A percentile compares a stretch with the other conserved stretches of the same genome.
phyloP scores from a whole-genome alignment of 306 rosid genomes.

The Pyrus communis region DNA sequence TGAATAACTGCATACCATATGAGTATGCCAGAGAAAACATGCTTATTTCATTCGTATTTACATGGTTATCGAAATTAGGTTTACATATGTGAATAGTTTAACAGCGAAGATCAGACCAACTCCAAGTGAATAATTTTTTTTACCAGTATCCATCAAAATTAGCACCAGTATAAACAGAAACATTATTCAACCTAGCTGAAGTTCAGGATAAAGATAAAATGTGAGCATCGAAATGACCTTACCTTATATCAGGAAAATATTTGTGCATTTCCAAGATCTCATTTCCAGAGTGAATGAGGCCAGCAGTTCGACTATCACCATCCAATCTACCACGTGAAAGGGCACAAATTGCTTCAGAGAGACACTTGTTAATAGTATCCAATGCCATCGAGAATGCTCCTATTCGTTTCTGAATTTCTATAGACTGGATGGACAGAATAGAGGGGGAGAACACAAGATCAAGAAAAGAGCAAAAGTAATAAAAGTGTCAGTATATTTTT shows the following conservation, averaged over 20 bases:
- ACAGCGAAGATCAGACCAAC: not conserved
- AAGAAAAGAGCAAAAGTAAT: not conserved
- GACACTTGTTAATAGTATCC: conserved; percentile 90
- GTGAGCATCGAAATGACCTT: conserved; percentile 42
- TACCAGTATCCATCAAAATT: not conserved
- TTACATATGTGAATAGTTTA: not conserved
- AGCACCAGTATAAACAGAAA: not conserved
- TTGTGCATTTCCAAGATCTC: conserved; percentile 74
- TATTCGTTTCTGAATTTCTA: conserved; percentile 90
- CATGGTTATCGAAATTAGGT: not conserved
- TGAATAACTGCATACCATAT: not conserved
- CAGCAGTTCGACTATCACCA: conserved; percentile 88
- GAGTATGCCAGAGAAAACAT: not conserved
- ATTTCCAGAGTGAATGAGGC: conserved; percentile 87
- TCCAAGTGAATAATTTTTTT: not conserved
- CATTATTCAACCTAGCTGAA: not conserved
- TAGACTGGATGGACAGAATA: conserved; percentile 43
- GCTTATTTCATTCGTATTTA: not conserved
- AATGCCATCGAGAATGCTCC: conserved; percentile 91
- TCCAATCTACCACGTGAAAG: conserved; percentile 89
- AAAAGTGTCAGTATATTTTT: not conserved
- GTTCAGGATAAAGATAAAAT: not conserved
- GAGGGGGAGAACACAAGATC: not conserved
- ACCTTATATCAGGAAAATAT: conserved; percentile 79
- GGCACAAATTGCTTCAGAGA: conserved; percentile 88